phyloP scores from a whole-genome alignment of 495 filamentous ascomycete species.

The Penicillium atrosanguineum region DNA sequence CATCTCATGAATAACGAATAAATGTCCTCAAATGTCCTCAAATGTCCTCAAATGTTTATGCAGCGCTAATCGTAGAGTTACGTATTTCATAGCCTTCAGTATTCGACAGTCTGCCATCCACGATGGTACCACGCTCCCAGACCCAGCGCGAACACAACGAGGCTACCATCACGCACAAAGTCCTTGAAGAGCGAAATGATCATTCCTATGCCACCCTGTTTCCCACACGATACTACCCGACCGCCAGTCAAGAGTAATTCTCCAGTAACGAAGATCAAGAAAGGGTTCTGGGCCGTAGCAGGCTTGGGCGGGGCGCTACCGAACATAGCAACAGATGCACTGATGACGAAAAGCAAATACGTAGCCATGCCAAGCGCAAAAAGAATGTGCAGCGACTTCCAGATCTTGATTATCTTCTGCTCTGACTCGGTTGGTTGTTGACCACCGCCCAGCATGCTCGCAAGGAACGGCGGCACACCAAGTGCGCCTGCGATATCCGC shows the following conservation, averaged over 20 bases:
- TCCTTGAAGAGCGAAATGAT: slow-evolving; percentile 58
- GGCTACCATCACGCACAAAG: slow-evolving; percentile 64
- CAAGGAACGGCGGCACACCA: slow-evolving; percentile 45
- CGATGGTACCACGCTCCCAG: slow-evolving; percentile 63
- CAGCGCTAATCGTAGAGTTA: slow-evolving; percentile 2
- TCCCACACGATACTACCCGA: slow-evolving; percentile 56
- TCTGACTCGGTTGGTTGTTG: slow-evolving; percentile 35
- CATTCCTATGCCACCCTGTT: slow-evolving; percentile 46
- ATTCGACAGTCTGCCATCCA: slow-evolving; percentile 26
- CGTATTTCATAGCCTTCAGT: not conserved
- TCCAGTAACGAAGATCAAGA: slow-evolving; percentile 77
- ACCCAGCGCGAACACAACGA: slow-evolving; percentile 79
- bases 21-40: not conserved
- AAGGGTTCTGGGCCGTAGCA: slow-evolving; percentile 65
- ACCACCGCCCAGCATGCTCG: slow-evolving; percentile 36
- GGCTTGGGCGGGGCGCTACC: slow-evolving; percentile 53
- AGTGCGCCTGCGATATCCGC: slow-evolving; percentile 35
- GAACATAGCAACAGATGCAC: slow-evolving; percentile 36
- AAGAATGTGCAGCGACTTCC: slow-evolving; percentile 73
- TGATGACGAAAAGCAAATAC: slow-evolving; percentile 56
- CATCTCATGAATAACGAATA: not conserved
- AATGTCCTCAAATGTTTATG: not conserved
- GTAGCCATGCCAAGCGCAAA: slow-evolving; percentile 69
- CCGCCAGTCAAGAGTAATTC: slow-evolving; percentile 70
- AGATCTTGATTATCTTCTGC: slow-evolving; percentile 54